Conservation (phyloP, 140 eudicot species). For the Cichorium intybus region DNA sequence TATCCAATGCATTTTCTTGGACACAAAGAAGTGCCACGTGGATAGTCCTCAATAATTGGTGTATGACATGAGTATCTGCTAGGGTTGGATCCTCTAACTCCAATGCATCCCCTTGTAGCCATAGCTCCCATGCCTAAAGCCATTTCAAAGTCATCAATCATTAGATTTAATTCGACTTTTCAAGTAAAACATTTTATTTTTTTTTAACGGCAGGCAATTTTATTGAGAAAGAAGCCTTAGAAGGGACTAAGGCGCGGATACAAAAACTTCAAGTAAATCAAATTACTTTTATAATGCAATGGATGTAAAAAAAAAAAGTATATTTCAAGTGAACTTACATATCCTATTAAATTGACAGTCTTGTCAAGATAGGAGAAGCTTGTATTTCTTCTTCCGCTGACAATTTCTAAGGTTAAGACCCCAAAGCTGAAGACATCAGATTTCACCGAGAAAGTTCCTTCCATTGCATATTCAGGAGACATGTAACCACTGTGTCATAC, state of each 20-base stretch:
- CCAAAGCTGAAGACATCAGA: constrained; percentile 52
- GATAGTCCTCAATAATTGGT: constrained; percentile 32
- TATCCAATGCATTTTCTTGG: constrained; percentile 34
- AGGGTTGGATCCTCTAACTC: constrained; percentile 38
- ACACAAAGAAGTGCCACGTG: constrained; percentile 46
- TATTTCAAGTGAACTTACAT: constrained; percentile 11
- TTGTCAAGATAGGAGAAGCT: constrained; percentile 19
- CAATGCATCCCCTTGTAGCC: constrained; percentile 35
- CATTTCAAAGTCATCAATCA: not conserved
- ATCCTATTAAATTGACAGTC: constrained; percentile 28
- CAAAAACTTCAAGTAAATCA: no score
- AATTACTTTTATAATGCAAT: not conserved
- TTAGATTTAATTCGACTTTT: not conserved
- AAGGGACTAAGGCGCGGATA: no score
- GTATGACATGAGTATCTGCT: constrained; percentile 6
- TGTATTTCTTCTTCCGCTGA: constrained; percentile 38
- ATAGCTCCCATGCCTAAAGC: constrained; percentile 46
- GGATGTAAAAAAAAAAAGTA: not conserved
- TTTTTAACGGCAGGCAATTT: no score
- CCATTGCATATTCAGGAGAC: constrained; percentile 45
- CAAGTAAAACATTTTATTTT: not conserved
- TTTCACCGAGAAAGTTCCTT: constrained; percentile 39
- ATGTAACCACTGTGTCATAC: constrained; percentile 35
- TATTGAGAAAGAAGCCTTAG: no score
- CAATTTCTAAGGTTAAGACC: constrained; percentile 36